A percentile compares a stretch with the other conserved stretches of the same genome.
These are phyloP conservation scores for Aspergillus sclerotiicarbonarius DNA, from an alignment of 495 filamentous ascomycete genomes.

Conservation along the genomic window DNA sequence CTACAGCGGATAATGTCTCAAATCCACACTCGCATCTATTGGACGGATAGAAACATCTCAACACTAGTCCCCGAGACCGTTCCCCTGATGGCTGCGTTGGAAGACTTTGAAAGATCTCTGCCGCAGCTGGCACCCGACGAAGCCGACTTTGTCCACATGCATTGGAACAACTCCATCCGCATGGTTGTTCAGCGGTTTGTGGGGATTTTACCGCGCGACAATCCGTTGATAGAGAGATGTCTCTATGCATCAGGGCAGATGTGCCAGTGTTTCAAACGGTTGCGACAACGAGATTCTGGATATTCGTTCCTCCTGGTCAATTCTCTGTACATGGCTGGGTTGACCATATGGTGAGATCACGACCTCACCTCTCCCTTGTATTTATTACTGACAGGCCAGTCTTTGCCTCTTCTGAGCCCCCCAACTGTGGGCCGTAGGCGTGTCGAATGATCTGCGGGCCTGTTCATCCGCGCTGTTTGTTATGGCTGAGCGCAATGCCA, in stretches of 20 bases:
- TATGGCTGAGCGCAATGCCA: constrained; percentile 42
- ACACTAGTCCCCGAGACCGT: constrained; percentile 28
- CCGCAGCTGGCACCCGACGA: constrained; percentile 26
- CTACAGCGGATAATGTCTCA: constrained; percentile 39
- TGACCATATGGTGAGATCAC: constrained; percentile 38
- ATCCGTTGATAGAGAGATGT: constrained; percentile 30
- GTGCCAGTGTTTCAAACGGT: constrained; percentile 42
- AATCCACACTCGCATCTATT: constrained; percentile 40
- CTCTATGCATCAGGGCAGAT: constrained; percentile 37
- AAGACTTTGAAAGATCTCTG: constrained; percentile 31
- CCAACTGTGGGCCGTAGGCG: constrained; percentile 34
- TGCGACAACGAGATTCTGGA: constrained; percentile 37
- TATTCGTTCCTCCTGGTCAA: constrained; percentile 44
- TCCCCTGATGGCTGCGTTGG: constrained; percentile 28
- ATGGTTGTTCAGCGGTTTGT: constrained; percentile 43
- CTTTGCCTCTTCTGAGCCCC: constrained; percentile 28
- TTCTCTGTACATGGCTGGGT: constrained; percentile 39
- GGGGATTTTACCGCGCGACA: constrained; percentile 27
- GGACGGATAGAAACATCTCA: constrained; percentile 32
- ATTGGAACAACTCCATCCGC: constrained; percentile 40
- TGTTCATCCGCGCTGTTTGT: constrained; percentile 41
- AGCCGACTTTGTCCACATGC: constrained; percentile 39
- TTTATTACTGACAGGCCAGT: constrained; percentile 18
- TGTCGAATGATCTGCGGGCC: constrained; percentile 41
- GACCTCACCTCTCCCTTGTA: constrained; percentile 12